Conservation (phyloP, 768 basidiomycete genomes). For the Steccherinum ochraceum region DNA sequence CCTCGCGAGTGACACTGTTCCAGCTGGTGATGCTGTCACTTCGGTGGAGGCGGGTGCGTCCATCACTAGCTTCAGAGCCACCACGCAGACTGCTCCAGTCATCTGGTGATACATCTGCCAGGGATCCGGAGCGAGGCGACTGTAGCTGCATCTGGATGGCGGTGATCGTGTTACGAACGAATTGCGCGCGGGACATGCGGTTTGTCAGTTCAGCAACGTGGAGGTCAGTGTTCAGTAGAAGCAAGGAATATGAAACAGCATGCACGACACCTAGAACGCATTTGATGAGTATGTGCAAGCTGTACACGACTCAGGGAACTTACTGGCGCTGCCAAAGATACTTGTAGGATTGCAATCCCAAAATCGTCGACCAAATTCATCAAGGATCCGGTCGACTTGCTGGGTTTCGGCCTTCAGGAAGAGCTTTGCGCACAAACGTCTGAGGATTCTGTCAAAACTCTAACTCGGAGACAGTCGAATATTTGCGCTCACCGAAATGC, state of each 20-base stretch:
- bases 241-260: conserved; percentile 85
- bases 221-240: conserved; percentile 94
- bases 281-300: background rate
- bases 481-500: conserved; percentile 69
- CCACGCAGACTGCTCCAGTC: conserved; percentile 58
- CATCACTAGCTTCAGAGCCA: conserved; percentile 54
- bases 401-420: conserved; percentile 96
- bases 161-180: conserved; percentile 85
- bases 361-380: conserved; percentile 84
- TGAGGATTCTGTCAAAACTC: conserved; percentile 23
- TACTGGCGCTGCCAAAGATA: conserved; percentile 82
- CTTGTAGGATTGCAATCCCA: conserved; percentile 84
- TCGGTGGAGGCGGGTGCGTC: conserved; percentile 51
- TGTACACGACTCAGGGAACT: conserved; percentile 22
- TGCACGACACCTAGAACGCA: conserved; percentile 79
- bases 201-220: conserved; percentile 87
- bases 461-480: background rate
- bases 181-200: conserved; percentile 90
- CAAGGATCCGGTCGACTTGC: conserved; percentile 94
- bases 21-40: conserved; percentile 84
- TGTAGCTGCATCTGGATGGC: conserved; percentile 79
- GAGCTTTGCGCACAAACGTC: conserved; percentile 85
- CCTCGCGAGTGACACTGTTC: conserved; percentile 70
- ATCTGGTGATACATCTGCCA: conserved; percentile 59
- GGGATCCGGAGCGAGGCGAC: conserved; percentile 37